A percentile compares a stretch with the other conserved stretches of the same genome.
These are phyloP conservation scores for Tillandsia fasciculata DNA, from an alignment of 176 grass and related monocot species.

Conservation along the genomic window DNA sequence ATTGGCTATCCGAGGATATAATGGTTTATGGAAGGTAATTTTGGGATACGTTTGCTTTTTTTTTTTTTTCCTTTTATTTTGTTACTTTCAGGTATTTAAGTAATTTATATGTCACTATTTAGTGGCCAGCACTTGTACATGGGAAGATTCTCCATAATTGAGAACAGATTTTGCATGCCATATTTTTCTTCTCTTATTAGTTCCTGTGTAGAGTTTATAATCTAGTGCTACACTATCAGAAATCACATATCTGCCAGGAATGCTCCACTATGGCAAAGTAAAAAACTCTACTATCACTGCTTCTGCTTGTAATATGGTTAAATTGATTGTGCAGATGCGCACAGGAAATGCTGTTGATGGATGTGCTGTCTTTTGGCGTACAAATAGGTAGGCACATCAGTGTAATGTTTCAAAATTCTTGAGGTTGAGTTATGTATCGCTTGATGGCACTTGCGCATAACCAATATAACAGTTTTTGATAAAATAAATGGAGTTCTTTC, in stretches of 20 bases:
- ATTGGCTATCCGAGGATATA: constrained; percentile 52
- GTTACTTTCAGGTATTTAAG: neutral
- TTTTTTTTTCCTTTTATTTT: constrained; percentile 8
- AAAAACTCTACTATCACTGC: constrained; percentile 4
- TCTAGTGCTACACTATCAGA: too few species aligned
- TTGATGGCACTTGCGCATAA: neutral
- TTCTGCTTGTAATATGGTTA: constrained; percentile 5
- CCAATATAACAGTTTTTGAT: neutral
- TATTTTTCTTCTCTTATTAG: too few species aligned
- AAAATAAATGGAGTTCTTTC: too few species aligned
- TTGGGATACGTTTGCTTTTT: constrained; percentile 9
- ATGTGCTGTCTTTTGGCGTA: constrained; percentile 91
- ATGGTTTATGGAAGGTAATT: constrained; percentile 74
- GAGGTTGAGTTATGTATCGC: neutral
- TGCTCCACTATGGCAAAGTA: neutral
- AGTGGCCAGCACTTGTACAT: too few species aligned
- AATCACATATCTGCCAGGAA: neutral
- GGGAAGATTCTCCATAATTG: too few species aligned
- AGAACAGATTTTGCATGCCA: too few species aligned
- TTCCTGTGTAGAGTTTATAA: too few species aligned
- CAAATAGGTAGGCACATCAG: constrained; percentile 37
- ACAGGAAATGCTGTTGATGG: constrained; percentile 86
- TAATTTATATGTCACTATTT: neutral
- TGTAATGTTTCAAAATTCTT: neutral
- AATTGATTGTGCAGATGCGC: constrained; percentile 45